Evolutionary conservation across 192 early-diverging fungal genomes (phyloP).

Genomic region (Dissophora globulifera): DNA sequence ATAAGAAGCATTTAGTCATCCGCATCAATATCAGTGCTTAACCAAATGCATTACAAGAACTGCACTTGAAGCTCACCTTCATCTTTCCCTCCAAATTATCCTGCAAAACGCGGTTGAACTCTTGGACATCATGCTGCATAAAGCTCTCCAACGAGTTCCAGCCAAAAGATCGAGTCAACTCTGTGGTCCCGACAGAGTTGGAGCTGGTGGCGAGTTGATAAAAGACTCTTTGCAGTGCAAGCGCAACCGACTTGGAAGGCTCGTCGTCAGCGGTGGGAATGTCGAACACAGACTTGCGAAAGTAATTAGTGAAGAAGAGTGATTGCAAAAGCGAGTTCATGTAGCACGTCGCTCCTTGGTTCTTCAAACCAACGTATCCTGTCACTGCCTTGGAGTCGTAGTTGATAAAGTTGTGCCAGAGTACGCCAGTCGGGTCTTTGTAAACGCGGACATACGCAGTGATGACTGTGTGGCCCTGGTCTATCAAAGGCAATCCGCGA

Average conservation of each 20-base stretch:
- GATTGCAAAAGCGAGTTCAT: conserved; percentile 99
- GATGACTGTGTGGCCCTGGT: conserved; percentile 66
- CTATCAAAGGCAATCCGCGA: conserved; percentile 25
- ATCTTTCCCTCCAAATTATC: conserved; percentile 98
- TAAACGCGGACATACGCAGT: conserved; percentile 80
- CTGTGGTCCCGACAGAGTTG: conserved; percentile 87
- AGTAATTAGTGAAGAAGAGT: conserved; percentile 93
- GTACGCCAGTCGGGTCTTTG: conserved; percentile 88
- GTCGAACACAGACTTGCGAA: conserved; percentile 91
- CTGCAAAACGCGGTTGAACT: conserved; percentile 96
- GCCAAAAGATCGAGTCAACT: conserved; percentile 98
- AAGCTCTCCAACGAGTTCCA: conserved; percentile 97
- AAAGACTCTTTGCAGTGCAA: conserved; percentile 95
- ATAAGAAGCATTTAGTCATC: conserved; percentile 1
- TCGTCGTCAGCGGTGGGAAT: conserved; percentile 93
- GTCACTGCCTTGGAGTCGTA: conserved; percentile 92
- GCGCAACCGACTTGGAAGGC: conserved; percentile 86
- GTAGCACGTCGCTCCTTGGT: conserved; percentile 99
- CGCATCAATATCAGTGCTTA: background rate
- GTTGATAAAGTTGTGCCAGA: conserved; percentile 95
- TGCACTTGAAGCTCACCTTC: conserved; percentile 70
- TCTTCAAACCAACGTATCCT: conserved; percentile 93
- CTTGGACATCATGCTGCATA: conserved; percentile 99
- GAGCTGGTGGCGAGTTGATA: conserved; percentile 84
- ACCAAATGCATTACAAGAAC: background rate